phyloP scores from a whole-genome alignment of 352 stramenopile genomes.

The Phytophthora brassicae region DNA sequence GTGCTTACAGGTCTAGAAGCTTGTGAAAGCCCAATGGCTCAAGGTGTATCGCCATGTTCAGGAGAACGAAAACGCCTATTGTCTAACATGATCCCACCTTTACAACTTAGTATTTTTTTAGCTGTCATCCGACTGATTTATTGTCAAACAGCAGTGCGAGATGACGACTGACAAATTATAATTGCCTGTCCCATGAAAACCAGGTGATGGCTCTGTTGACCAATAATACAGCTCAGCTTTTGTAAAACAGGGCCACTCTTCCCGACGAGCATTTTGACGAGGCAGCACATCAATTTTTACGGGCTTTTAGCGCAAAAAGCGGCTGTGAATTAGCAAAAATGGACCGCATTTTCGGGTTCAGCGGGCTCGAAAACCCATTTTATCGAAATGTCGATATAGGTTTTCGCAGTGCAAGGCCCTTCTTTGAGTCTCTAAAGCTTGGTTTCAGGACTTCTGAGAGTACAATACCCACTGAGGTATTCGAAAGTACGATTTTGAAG shows the following conservation, averaged over 20 bases:
- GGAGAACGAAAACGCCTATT: not conserved
- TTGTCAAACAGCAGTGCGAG: not conserved
- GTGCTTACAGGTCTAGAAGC: too few species aligned
- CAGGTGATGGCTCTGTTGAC: not conserved
- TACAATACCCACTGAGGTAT: too few species aligned
- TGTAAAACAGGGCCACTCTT: not conserved
- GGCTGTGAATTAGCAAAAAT: not conserved
- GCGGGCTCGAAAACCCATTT: not conserved
- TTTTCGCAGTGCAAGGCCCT: not conserved
- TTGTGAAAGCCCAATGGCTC: too few species aligned
- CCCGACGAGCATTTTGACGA: not conserved
- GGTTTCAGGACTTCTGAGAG: not conserved
- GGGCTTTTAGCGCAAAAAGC: not conserved
- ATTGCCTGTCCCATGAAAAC: not conserved
- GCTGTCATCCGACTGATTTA: not conserved
- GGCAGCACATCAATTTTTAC: not conserved
- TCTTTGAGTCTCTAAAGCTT: not conserved
- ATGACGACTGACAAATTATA: not conserved
- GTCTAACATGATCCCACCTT: not conserved
- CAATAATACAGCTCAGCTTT: not conserved
- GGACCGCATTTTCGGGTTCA: not conserved
- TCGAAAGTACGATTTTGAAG: too few species aligned
- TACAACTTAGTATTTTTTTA: not conserved
- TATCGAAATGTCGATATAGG: not conserved
- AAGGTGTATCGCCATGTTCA: too few species aligned